Evolutionary conservation across 2,329 filamentous ascomycete genomes (phyloP).

Genomic region (Mariannaea elegans): DNA sequence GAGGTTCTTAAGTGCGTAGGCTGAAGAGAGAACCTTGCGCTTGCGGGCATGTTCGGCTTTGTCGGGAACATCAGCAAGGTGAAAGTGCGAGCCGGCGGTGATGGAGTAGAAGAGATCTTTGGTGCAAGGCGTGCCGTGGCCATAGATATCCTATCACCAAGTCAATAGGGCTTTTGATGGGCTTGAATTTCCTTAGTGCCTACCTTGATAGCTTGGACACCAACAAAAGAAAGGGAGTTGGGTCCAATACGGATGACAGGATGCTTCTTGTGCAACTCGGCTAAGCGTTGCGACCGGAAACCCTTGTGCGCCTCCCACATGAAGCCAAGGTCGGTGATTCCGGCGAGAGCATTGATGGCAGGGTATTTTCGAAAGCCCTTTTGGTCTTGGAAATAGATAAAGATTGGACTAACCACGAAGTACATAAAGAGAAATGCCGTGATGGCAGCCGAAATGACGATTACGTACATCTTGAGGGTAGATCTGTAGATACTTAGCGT

Average conservation of each 20-base stretch:
- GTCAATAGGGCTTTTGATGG: not conserved
- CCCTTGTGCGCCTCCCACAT: slow-evolving; percentile 34
- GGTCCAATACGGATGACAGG: slow-evolving; percentile 42
- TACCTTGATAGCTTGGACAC: slow-evolving; percentile 33
- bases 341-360: slow-evolving; percentile 31
- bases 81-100: slow-evolving; percentile 57
- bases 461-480: slow-evolving; percentile 28
- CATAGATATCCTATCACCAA: slow-evolving; percentile 45
- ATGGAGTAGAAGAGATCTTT: slow-evolving; percentile 58
- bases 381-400: slow-evolving; percentile 45
- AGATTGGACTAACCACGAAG: slow-evolving; percentile 26
- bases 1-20: slow-evolving; percentile 63
- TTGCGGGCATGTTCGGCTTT: slow-evolving; percentile 61
- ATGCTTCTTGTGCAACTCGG: slow-evolving; percentile 57
- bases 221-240: slow-evolving; percentile 37
- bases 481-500: not conserved
- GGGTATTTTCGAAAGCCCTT: slow-evolving; percentile 40
- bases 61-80: slow-evolving; percentile 62
- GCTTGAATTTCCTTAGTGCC: not conserved
- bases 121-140: slow-evolving; percentile 58
- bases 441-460: slow-evolving; percentile 18
- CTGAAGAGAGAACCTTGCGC: slow-evolving; percentile 58
- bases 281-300: slow-evolving; percentile 56
- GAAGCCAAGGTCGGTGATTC: slow-evolving; percentile 33
- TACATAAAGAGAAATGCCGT: slow-evolving; percentile 12